phyloP scores from a whole-genome alignment of 805 yeast genomes.

The Starmera amethionina region DNA sequence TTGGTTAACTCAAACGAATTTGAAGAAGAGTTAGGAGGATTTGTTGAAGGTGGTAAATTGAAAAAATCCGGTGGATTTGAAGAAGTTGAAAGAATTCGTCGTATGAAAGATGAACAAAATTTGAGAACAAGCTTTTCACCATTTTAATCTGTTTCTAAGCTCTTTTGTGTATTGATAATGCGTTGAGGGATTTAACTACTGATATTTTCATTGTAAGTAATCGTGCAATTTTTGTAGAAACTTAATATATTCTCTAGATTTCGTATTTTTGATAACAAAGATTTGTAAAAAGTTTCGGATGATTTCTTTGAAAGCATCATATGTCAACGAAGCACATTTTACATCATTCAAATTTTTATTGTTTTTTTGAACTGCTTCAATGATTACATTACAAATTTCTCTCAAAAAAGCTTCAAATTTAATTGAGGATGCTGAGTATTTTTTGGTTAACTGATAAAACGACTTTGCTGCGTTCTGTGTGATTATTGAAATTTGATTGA shows the following conservation, averaged over 20 bases:
- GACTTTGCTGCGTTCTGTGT: background rate
- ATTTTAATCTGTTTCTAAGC: constrained; percentile 4
- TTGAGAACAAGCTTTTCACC: constrained; percentile 40
- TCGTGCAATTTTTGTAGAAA: background rate
- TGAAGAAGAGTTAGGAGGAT: constrained; percentile 76
- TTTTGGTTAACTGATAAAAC: background rate
- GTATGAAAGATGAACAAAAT: constrained; percentile 60
- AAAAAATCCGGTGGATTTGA: constrained; percentile 85
- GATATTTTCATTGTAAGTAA: too few species aligned
- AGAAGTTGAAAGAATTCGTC: constrained; percentile 66
- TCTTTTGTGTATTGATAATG: background rate
- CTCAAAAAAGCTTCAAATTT: constrained; percentile 3
- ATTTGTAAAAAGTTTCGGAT: constrained; percentile 3
- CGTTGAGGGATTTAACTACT: background rate
- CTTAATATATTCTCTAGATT: constrained; percentile 5
- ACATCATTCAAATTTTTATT: too few species aligned
- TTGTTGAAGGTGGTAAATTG: constrained; percentile 68
- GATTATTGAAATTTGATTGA: constrained; percentile 11
- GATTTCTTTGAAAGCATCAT: too few species aligned
- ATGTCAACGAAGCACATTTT: too few species aligned
- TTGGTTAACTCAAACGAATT: constrained; percentile 51
- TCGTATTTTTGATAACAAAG: constrained; percentile 7
- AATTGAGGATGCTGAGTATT: background rate
- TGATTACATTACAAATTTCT: background rate
- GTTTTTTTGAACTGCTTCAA: too few species aligned